Evolutionary conservation across 139 green algal species (phyloP).

Genomic region (Auxenochlorella protothecoides): DNA sequence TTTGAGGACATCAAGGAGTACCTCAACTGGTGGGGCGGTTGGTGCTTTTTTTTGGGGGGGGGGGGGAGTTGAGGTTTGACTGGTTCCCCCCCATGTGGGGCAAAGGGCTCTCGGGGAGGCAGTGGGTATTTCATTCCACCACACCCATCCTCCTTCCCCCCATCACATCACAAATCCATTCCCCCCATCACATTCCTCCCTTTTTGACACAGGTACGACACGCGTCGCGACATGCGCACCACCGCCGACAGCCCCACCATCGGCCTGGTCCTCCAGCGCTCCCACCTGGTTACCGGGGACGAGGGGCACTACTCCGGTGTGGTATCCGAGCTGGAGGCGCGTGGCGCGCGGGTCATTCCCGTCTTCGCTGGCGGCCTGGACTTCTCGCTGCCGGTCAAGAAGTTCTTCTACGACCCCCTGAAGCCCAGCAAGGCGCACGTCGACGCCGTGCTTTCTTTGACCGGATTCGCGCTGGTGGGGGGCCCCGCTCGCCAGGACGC

Average conservation of each 20-base stretch:
- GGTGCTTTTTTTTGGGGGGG: neutral
- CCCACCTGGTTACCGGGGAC: slow-evolving; percentile 96
- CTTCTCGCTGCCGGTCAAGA: slow-evolving; percentile 91
- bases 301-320: slow-evolving; percentile 91
- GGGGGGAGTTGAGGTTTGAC: neutral
- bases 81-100: neutral
- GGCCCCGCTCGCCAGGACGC: slow-evolving; percentile 91
- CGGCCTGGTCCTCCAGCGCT: slow-evolving; percentile 94
- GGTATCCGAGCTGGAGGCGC: slow-evolving; percentile 86
- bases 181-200: neutral
- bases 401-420: slow-evolving; percentile 98
- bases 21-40: slow-evolving; percentile 83
- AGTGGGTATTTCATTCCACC: no score
- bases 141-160: no score
- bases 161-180: neutral
- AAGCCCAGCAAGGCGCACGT: slow-evolving; percentile 65
- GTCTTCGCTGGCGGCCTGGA: slow-evolving; percentile 98
- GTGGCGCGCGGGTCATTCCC: slow-evolving; percentile 84
- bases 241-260: slow-evolving; percentile 79
- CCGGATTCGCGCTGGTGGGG: slow-evolving; percentile 94
- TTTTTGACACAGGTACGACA: slow-evolving; percentile 67
- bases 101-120: no score
- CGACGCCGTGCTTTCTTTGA: slow-evolving; percentile 85
- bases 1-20: slow-evolving; percentile 99
- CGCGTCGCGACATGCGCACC: slow-evolving; percentile 81